A percentile compares a stretch with the other conserved stretches of the same genome.
phyloP scores from a whole-genome alignment of 305 asterid species.

The Rubia occidens region DNA sequence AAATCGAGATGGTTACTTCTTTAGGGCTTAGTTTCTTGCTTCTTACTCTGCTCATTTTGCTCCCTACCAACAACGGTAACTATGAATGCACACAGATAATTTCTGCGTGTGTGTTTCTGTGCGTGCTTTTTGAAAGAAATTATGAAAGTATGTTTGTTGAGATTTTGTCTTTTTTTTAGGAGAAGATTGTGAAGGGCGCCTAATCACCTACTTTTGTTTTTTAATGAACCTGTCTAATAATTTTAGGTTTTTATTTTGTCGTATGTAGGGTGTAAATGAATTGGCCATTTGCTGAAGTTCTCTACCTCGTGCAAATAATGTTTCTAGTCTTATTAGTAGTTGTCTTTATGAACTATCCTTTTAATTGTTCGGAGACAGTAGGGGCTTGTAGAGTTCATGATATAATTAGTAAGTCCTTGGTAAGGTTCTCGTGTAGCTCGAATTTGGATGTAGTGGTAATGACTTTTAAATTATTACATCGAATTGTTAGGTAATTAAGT shows the following conservation, averaged over 20 bases:
- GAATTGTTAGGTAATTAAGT: not conserved
- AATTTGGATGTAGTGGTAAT: not conserved
- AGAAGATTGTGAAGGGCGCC: not conserved
- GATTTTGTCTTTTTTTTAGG: not conserved
- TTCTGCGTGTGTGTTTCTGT: not conserved
- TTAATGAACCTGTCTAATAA: not conserved
- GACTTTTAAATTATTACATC: not conserved
- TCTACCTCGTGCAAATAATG: not conserved
- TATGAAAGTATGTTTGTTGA: not conserved
- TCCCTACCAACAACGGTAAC: conserved; percentile 31
- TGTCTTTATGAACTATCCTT: not conserved
- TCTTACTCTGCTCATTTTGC: conserved; percentile 22
- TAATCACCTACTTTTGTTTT: not conserved
- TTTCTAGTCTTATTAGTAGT: not conserved
- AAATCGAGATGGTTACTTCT: conserved; percentile 28
- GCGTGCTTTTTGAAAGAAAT: not conserved
- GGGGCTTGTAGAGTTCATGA: not conserved
- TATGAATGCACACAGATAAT: not conserved
- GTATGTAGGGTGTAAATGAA: not conserved
- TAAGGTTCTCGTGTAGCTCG: not conserved
- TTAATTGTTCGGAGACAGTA: not conserved
- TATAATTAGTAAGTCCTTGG: not conserved
- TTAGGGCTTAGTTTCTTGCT: conserved; percentile 25
- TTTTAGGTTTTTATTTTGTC: not conserved
- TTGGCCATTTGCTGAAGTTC: not conserved